phyloP scores from a whole-genome alignment of 2,329 filamentous ascomycete species.

The Exophiala oligosperma region DNA sequence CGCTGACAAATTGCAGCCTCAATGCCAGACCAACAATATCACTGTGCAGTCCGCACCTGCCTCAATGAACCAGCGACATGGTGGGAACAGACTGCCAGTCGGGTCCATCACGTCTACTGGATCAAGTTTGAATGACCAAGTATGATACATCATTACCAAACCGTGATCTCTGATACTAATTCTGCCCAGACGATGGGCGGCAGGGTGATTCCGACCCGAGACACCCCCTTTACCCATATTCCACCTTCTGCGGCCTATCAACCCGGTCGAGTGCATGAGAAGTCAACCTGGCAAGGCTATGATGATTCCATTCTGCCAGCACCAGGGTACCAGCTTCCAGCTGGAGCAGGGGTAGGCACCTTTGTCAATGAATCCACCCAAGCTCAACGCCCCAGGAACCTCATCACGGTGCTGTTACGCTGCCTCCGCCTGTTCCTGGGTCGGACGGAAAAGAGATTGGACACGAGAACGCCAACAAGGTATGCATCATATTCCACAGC shows the following conservation, averaged over 20 bases:
- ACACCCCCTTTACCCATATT: neutral
- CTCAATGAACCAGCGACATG: neutral
- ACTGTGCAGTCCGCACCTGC: neutral
- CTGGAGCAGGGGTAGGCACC: neutral
- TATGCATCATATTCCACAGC: neutral
- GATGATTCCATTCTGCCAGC: neutral
- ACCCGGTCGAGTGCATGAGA: neutral
- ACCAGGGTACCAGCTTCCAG: neutral
- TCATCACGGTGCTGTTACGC: neutral
- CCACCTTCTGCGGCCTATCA: neutral
- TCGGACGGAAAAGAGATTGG: neutral
- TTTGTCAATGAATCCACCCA: neutral
- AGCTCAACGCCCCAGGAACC: neutral
- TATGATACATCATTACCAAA: neutral
- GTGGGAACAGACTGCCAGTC: neutral
- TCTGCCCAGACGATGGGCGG: neutral
- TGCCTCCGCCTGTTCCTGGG: neutral
- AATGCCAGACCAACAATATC: neutral
- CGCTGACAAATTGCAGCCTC: neutral
- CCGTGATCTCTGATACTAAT: neutral
- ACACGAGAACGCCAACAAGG: neutral
- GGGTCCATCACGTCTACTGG: neutral
- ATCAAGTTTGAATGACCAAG: neutral
- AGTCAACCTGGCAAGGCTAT: neutral
- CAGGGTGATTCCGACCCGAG: neutral